Conservation (phyloP, 2,329 filamentous ascomycete genomes). For the Aspergillus thermomutatus region DNA sequence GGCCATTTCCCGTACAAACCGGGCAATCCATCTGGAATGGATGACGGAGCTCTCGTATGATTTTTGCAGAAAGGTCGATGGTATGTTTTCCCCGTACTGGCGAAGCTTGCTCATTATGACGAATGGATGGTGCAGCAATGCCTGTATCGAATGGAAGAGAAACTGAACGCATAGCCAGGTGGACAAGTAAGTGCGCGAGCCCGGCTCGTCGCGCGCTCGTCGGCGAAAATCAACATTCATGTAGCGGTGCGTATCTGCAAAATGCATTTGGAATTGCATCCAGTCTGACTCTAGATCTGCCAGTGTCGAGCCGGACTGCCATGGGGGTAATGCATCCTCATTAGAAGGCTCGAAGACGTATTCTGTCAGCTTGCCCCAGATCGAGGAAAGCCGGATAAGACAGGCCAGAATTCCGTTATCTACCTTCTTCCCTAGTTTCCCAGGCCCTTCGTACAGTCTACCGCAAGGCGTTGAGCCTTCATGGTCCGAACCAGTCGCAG, state of each 20-base stretch:
- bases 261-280: conserved; percentile 26
- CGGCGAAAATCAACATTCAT: conserved; percentile 24
- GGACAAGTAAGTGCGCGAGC: conserved; percentile 19
- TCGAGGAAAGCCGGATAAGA: conserved; percentile 18
- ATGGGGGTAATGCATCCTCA: conserved; percentile 15
- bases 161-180: conserved; percentile 28
- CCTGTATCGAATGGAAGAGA: conserved; percentile 23
- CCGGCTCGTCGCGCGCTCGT: conserved; percentile 21
- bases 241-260: conserved; percentile 26
- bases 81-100: conserved; percentile 19
- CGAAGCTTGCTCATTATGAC: conserved; percentile 26
- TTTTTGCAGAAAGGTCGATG: conserved; percentile 26
- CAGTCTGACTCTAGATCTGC: conserved; percentile 24
- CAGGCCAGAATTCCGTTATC: conserved; percentile 21
- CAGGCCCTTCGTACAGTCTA: conserved; percentile 15
- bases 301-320: conserved; percentile 22
- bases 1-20: conserved; percentile 22
- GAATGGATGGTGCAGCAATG: conserved; percentile 25
- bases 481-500: neutral
- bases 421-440: conserved; percentile 15
- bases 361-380: conserved; percentile 25
- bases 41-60: conserved; percentile 26
- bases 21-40: conserved; percentile 26
- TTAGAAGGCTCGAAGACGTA: conserved; percentile 21
- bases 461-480: neutral